A percentile compares a stretch with the other conserved stretches of the same genome.
Evolutionary conservation across 2,329 filamentous ascomycete species (phyloP).

Genomic region (Penicillium sp.): DNA sequence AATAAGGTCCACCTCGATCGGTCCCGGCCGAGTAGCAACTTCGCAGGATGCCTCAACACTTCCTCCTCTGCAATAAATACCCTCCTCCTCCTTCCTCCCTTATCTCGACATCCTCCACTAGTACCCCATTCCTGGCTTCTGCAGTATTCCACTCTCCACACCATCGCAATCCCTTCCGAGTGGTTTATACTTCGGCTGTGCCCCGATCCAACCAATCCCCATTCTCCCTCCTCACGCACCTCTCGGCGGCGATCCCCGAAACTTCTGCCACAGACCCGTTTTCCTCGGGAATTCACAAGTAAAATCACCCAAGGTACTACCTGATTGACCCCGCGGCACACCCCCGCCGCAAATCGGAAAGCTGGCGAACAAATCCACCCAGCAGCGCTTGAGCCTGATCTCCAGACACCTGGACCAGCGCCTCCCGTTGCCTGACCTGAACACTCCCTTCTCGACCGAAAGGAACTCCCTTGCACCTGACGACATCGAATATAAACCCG

Average conservation of each 20-base stretch:
- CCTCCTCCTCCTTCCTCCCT: background rate
- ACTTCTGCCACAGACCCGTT: slow-evolving; percentile 10
- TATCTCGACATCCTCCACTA: background rate
- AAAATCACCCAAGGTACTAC: slow-evolving; percentile 6
- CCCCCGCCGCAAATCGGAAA: slow-evolving; percentile 42
- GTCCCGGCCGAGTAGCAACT: background rate
- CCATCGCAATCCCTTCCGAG: background rate
- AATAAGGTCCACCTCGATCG: too few relatives aligned
- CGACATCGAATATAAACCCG: slow-evolving; percentile 58
- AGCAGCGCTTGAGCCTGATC: slow-evolving; percentile 62
- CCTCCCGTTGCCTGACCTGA: slow-evolving; percentile 60
- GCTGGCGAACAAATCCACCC: slow-evolving; percentile 54
- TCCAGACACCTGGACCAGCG: slow-evolving; percentile 63
- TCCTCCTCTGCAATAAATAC: background rate
- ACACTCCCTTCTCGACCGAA: slow-evolving; percentile 67
- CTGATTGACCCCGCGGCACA: slow-evolving; percentile 33
- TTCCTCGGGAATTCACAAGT: slow-evolving; percentile 28
- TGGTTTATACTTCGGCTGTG: slow-evolving; percentile 3
- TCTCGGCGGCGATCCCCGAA: slow-evolving; percentile 33
- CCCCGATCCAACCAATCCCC: slow-evolving; percentile 16
- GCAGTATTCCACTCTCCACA: background rate
- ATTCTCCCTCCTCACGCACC: slow-evolving; percentile 1
- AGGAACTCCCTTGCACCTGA: slow-evolving; percentile 55
- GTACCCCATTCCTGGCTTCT: background rate
- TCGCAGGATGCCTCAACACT: background rate